Base-by-base conservation (phyloP, 1,284 basidiomycete genomes). In the Cryptococcus sp. region DNA sequence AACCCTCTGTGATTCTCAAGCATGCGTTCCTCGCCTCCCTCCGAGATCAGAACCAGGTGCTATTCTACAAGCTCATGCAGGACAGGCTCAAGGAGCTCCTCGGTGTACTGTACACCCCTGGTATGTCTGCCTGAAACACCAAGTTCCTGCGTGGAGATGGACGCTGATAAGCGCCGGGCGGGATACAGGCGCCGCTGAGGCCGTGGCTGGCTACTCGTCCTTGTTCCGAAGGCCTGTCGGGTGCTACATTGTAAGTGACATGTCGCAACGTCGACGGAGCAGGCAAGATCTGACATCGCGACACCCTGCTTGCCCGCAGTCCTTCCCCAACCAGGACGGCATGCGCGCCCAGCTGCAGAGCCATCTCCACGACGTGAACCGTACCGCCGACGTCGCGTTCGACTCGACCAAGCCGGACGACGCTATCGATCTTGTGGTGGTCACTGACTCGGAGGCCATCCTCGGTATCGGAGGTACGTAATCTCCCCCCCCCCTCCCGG, bases 401-500 rank as follows among this genome's bases (percentile, higher is more conserved):
- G 83, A 85, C 65, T 83, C 81, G 0, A 79, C 78, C 36, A 83
- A 83, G 23, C 79, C 83, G 9, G 79, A 86, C 33, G 82, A 89
- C 46, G 71, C 73, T 35, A 77, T 79, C 51, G 79, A 89, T 60
- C 79, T 91, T 28, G 80, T 91, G 49, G 88, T 92, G 36, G 87
- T 86, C 55, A 88, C 88, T 0, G 90, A 93, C 70, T 84, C 86
- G 4, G 89, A 91, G 69, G 87, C 87, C 2, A 91, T 91, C 57
- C 78, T 91, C 3, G 89, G 89, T 18, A 91, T 88, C 65, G 72
- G 75, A 64, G 72, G 66, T 71, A 53, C 55, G 69, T 61, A 21
- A 12, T 33, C n/a, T n/a, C n/a, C n/a, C n/a, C n/a, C n/a, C n/a
- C n/a, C n/a, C n/a, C n/a, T n/a, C n/a, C n/a, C n/a, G n/a, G n/a